Base-by-base conservation (phyloP, 2,329 filamentous ascomycete species). In the Neonectria coccinea region DNA sequence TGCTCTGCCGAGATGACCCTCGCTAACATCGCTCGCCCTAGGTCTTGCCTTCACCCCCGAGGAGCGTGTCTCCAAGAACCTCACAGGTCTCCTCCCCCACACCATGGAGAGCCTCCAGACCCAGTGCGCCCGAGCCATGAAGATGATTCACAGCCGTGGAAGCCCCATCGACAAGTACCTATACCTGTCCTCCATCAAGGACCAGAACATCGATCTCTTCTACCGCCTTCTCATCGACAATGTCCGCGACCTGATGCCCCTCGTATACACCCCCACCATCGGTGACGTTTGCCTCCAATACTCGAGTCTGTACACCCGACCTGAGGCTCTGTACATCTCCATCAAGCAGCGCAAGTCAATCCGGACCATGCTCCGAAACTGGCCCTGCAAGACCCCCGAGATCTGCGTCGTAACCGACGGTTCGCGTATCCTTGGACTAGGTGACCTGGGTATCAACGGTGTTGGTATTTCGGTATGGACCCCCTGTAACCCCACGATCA, bases 321-420 rank as follows among this genome's bases (percentile, higher is more conserved):
- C 96, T 22, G 96, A 98, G 85, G 94, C 92, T 70, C 88, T 98
- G 81, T 99, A 98, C 84, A 92, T 99, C 70, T 97, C 94, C 66
- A 97, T 93, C 81, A 92, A 93, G 81, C 95, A 99, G 84, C 90
- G 92, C 70, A 96, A 94, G 76, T 93, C 95, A 67, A 92, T 98
- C 69, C 89, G 89, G 74, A 91, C 92, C 50, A 94, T 98, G 78
- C 89, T 98, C 70, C 85, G 89, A 76, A 98, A 98, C 81, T 99
- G 96, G 96, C 94, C 93, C 29, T 91, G 96, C 79, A 82, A 86
- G 69, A 89, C 93, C 70, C 95, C 97, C 33, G 93, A 97, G 80
- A 99, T 99, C 77, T 97, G 94, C 76, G 94, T 97, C 78, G 91
- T 99, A 73, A 98, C 96, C 16, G 96, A 99, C 79, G 96, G 96